phyloP scores from a whole-genome alignment of 2,329 filamentous ascomycete species.

The Venturia effusa region DNA sequence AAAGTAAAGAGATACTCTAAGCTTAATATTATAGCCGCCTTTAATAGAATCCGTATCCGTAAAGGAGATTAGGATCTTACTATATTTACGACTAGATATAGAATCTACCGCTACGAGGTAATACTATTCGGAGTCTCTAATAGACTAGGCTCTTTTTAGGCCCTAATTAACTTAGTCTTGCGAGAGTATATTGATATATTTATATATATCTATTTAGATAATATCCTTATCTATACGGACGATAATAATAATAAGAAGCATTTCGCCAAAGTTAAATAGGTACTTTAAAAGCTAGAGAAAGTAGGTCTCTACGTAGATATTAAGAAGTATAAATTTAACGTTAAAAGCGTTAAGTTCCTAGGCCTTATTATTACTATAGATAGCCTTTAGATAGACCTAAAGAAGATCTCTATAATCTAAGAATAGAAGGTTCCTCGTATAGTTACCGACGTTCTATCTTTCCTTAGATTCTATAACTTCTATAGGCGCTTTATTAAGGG shows the following conservation, averaged over 20 bases:
- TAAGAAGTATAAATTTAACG: constrained; percentile 20
- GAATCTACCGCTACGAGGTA: constrained; percentile 25
- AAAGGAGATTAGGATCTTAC: constrained; percentile 23
- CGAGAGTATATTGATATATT: constrained; percentile 16
- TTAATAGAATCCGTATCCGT: constrained; percentile 24
- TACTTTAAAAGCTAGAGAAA: constrained; percentile 6
- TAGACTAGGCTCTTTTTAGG: constrained; percentile 14
- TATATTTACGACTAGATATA: constrained; percentile 23
- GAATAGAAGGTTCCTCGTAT: constrained; percentile 15
- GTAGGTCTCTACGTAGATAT: constrained; percentile 13
- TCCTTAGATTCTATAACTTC: too few species aligned
- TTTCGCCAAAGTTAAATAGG: constrained; percentile 1
- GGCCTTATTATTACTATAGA: too few species aligned
- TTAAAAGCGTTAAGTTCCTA: constrained; percentile 21
- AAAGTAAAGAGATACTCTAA: background rate
- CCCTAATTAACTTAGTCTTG: constrained; percentile 18
- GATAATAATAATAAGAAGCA: constrained; percentile 1
- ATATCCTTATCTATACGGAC: constrained; percentile 16
- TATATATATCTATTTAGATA: too few species aligned
- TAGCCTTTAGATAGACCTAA: constrained; percentile 16
- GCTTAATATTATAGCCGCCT: constrained; percentile 14
- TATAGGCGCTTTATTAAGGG: constrained; percentile 19
- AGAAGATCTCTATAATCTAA: constrained; percentile 14
- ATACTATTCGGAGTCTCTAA: constrained; percentile 16
- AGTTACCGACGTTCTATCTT: constrained; percentile 14